Evolutionary conservation across 495 filamentous ascomycete genomes (phyloP), one percentile per base, ranked within the genome.

Genomic region (Trypethelium eluteriae): DNA sequence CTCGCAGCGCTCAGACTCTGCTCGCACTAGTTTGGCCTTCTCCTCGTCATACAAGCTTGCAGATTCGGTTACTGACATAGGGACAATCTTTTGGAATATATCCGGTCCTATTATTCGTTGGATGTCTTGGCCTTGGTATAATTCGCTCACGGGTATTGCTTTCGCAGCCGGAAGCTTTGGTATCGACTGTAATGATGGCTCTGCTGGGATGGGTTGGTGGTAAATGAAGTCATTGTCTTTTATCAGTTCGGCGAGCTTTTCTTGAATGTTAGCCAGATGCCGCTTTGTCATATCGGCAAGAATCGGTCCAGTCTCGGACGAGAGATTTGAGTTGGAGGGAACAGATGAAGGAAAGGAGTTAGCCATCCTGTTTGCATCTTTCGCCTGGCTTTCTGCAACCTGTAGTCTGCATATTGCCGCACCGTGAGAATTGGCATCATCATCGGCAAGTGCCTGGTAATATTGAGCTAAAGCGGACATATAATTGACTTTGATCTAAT

Each of bases 181-280:
- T 63, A 98, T 89, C 16, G 88, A 81, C 7, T 89, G 80, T 14
- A 98, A 81, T 53, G 84, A 85, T 12, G 90, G 89, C 75, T 96
- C 93, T 16, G 85, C 87, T 0, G 94, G 93, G 18, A 98, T 86
- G 0, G 86, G 86, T 68, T 97, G 91, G 75, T 98, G 94, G 71
- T 98, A 98, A 71, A 98, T 97, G 74, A 93, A 96, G 73, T 98
- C 94, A 74, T 98, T 98, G 75, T 98, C 94, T 69, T 97, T 96
- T 66, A 83, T 81, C 68, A 91, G 82, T 65, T 89, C 86, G 11
- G 79, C 77, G 35, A 96, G 79, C 72, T 86, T 89, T 63, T 94
- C 88, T 75, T 96, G 89, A 18, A 96, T 87, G 46, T 86, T 88
- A 0, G 86, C 79, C 11, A 90, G 80, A 69, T 97, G 93, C 66